Conservation (phyloP, 2,329 filamentous ascomycete species). For the Stachybotrys chlorohalonatus region DNA sequence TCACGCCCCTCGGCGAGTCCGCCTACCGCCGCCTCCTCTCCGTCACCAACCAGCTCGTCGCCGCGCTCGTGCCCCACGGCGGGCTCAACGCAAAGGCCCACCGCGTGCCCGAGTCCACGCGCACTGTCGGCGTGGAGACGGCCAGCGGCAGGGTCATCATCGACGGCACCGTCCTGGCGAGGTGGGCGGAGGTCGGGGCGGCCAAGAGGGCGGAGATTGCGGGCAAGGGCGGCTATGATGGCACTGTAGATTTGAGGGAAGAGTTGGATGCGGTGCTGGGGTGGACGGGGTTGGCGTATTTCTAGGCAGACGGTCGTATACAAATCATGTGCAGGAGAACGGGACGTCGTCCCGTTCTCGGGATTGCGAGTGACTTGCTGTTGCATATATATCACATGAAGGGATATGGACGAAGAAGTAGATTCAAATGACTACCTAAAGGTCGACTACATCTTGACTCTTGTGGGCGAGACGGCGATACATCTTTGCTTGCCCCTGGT, state of each 20-base stretch:
- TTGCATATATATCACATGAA: too few relatives aligned
- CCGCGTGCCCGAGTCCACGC: slow-evolving; percentile 41
- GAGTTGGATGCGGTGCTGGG: slow-evolving; percentile 58
- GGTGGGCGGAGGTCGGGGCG: slow-evolving; percentile 69
- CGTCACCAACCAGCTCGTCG: slow-evolving; percentile 70
- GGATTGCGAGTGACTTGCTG: too few relatives aligned
- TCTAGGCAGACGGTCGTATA: slow-evolving; percentile 18
- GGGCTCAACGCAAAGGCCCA: slow-evolving; percentile 80
- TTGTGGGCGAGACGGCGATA: too few relatives aligned
- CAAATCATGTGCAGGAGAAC: too few relatives aligned
- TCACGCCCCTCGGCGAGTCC: slow-evolving; percentile 70
- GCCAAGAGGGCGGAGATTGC: slow-evolving; percentile 65
- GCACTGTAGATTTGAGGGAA: slow-evolving; percentile 56
- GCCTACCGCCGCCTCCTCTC: slow-evolving; percentile 77
- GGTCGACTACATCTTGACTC: too few relatives aligned
- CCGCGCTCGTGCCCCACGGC: slow-evolving; percentile 64
- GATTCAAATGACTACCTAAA: too few relatives aligned
- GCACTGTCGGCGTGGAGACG: slow-evolving; percentile 44
- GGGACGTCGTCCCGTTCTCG: too few relatives aligned
- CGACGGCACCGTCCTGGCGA: slow-evolving; percentile 65
- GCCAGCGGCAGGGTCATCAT: slow-evolving; percentile 59
- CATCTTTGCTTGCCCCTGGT: too few relatives aligned
- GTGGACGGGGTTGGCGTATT: slow-evolving; percentile 54
- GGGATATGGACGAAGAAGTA: too few relatives aligned
- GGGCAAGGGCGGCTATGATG: slow-evolving; percentile 58